Conservation (phyloP, 2,329 filamentous ascomycete genomes). For the Leptographium lundbergii region DNA sequence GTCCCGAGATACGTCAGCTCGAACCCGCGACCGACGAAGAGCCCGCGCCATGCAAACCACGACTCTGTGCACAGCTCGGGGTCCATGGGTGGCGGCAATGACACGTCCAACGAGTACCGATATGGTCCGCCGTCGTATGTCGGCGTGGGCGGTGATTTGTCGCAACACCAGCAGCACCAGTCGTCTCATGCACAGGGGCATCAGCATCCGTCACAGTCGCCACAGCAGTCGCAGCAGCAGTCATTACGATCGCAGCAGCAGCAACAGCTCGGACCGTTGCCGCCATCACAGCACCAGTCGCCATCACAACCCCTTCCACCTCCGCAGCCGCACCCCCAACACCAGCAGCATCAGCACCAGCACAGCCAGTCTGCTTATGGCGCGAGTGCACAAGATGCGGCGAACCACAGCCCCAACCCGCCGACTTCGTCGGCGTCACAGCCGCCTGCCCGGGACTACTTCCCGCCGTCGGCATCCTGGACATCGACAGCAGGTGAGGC, state of each 20-base stretch:
- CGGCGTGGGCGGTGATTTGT: slow-evolving; percentile 23
- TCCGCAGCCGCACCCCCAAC: slow-evolving; percentile 5
- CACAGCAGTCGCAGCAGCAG: slow-evolving; percentile 6
- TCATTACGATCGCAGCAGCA: slow-evolving; percentile 1
- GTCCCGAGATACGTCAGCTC: slow-evolving; percentile 45
- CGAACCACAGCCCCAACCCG: slow-evolving; percentile 7
- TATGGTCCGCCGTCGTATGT: slow-evolving; percentile 36
- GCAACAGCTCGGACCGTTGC: background rate
- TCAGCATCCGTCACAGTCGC: background rate
- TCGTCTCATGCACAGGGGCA: slow-evolving; percentile 1
- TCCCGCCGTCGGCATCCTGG: slow-evolving; percentile 38
- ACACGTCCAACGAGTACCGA: slow-evolving; percentile 41
- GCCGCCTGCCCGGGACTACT: slow-evolving; percentile 35
- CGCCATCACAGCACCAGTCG: slow-evolving; percentile 8
- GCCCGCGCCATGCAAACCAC: slow-evolving; percentile 40
- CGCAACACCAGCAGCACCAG: slow-evolving; percentile 17
- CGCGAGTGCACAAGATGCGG: slow-evolving; percentile 3
- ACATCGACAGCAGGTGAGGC: slow-evolving; percentile 36
- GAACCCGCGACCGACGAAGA: slow-evolving; percentile 42
- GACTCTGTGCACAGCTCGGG: slow-evolving; percentile 38
- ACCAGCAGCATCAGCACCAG: slow-evolving; percentile 5
- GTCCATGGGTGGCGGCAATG: slow-evolving; percentile 32
- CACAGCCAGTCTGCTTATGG: slow-evolving; percentile 7
- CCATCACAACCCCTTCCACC: slow-evolving; percentile 8
- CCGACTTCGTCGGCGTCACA: slow-evolving; percentile 13